Evolutionary conservation across 1,284 basidiomycete genomes (phyloP), one percentile per base, ranked within the genome.

Genomic region (Ceraceosorus guamensis): DNA sequence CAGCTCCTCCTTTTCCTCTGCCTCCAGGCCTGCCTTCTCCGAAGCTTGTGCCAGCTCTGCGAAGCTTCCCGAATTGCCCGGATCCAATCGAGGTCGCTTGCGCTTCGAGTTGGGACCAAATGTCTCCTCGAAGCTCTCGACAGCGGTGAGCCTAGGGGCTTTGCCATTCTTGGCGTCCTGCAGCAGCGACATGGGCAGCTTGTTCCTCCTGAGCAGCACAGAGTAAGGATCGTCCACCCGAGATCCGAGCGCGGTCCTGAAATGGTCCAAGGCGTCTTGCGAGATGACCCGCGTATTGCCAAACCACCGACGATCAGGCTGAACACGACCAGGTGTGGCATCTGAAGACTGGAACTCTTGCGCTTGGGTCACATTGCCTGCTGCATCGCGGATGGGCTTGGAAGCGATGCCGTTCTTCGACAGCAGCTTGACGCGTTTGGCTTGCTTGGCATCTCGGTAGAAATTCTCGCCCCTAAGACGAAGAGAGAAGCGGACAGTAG

Each of bases 261-360:
- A 76, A 58, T 76, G 71, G 72, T 96, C 91, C 70, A 76, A 60
- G 14, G 73, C 73, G 60, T 75, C 72, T 52, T 76, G 73, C 5
- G 63, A 67, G 76, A 99, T 97, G 52, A 97, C 93, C 73, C 95
- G 83, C 10, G 95, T 98, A 79, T 98, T 98, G 48, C 92, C 59
- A 59, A 76, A 76, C 73, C 73, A 76, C 32, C 72, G 66, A 51
- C 71, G 63, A 59, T 76, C 72, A 4, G 72, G 73, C 60, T 74
- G 72, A 13, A 76, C 73, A 43, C 73, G 69, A 18, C 73, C 73
- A 4, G 73, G 73, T 60, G 65, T 71, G 31, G 72, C 73, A 46
- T 74, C 73, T 48, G 63, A 67, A 59, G 64, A 67, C 54, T 76
- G 73, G 56, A 75, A 76, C 53, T 72, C 70, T 34, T 61, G 61